Base-by-base conservation (phyloP, 2,329 filamentous ascomycete species). In the Juglanconis oblonga region DNA sequence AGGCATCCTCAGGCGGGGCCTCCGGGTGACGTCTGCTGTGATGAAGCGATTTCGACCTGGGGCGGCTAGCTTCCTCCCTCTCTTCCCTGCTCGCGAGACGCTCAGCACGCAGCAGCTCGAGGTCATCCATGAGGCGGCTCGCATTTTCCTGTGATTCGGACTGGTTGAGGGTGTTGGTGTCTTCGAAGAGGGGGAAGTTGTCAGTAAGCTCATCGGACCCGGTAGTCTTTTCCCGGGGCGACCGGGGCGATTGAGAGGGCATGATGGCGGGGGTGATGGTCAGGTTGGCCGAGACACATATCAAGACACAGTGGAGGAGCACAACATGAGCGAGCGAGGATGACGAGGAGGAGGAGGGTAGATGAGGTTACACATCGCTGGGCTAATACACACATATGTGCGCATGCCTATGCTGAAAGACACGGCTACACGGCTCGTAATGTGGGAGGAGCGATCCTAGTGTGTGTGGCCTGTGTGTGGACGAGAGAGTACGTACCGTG, bases 21-120 rank as follows among this genome's bases (percentile, higher is more conserved):
- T 75, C 73, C 1, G 71, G 63, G 9, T 72, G 69, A 36, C 75
- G 74, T 47, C 68, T 68, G 44, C 76, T 69, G 9, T 62, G 70
- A 6, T 47, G 36, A 4, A 32, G 24, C 47, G 57, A 42, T 56
- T 67, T 73, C 11, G 70, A 72, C 33, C 66, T 64, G 7, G 66
- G 64, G 3, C 57, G 49, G 6, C 63, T 38, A 7, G 67, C 66
- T 36, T 68, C 64, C 24, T 77, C 72, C 53, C 75, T 69, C 36
- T 78, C 76, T 52, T 79, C 73, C 13, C 74, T 71, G 6, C 79
- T 81, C 13, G 81, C 73, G 50, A 76, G 66, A 2, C 77, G 74
- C 64, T 82, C 79, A 50, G 77, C 73, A 3, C 79, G 77, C 29
- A 81, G 71, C 5, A 82, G 70, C 59, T 81, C 80, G 14, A 82